These are phyloP conservation scores for Coemansia javaensis DNA, from an alignment of 192 early-diverging fungal genomes.

Conservation along the genomic window DNA sequence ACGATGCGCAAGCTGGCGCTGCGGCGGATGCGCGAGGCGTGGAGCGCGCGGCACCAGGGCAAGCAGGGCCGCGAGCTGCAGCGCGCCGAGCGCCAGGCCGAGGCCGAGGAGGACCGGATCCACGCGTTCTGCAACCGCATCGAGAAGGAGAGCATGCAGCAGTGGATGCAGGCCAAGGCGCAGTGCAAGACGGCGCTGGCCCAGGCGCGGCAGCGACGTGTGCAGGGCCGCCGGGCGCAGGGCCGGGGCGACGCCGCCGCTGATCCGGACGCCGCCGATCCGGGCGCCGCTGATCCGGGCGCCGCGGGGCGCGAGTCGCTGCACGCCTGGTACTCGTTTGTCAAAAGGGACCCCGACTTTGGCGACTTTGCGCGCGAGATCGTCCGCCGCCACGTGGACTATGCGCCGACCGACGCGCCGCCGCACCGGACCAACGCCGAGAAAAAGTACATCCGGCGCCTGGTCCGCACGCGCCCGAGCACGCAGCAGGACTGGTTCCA, in stretches of 20 bases:
- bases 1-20: constrained; percentile 46
- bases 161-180: constrained; percentile 19
- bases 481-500: constrained; percentile 44
- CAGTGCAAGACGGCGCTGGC: constrained; percentile 13
- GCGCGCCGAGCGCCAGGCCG: constrained; percentile 20
- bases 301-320: constrained; percentile 1
- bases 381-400: constrained; percentile 24
- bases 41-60: constrained; percentile 16
- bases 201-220: constrained; percentile 18
- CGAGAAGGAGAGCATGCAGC: constrained; percentile 23
- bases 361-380: constrained; percentile 33
- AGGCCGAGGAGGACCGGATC: constrained; percentile 31
- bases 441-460: constrained; percentile 19
- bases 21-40: constrained; percentile 22
- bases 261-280: too few relatives aligned
- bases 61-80: constrained; percentile 36
- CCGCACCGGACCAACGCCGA: constrained; percentile 35
- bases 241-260: constrained; percentile 10
- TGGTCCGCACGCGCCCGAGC: constrained; percentile 15
- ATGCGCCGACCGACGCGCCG: constrained; percentile 27
- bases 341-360: constrained; percentile 26
- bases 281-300: too few relatives aligned
- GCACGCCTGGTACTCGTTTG: constrained; percentile 32
- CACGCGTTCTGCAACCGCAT: constrained; percentile 42
- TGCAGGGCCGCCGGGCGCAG: constrained; percentile 18